Evolutionary conservation across 2,329 filamentous ascomycete species (phyloP), one percentile per base, ranked within the genome.

Genomic region (Aureobasidium melanogenum): DNA sequence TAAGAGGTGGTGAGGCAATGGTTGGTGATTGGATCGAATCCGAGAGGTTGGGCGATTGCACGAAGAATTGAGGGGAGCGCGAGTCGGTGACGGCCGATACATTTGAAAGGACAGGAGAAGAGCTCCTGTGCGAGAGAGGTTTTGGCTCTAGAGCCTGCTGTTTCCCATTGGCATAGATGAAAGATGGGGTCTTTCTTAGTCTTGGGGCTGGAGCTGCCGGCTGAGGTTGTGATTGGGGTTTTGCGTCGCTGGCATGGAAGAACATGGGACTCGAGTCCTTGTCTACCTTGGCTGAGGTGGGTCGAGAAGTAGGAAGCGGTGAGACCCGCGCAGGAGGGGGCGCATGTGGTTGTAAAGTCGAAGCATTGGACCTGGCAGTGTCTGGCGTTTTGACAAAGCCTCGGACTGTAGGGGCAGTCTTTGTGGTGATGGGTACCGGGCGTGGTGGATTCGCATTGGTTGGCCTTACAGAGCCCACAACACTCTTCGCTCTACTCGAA

Each of bases 221-320:
- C 61, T 26, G 66, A 59, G 51, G 69, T 63, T 62, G 69, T 55
- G 69, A 68, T 56, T 68, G 72, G 62, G 72, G 69, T 56, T 83
- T 86, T 41, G 82, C 88, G 67, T 96, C 90, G 71, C 86, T 90
- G 30, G 92, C 94, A 72, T 95, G 92, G 73, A 99, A 97, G 80
- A 97, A 97, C 76, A 55, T 55, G 15, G 48, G 34, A n/a, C 32
- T 36, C 32, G 59, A 47, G 24, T 55, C 58, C 7, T 47, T 61
- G 8, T 51, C 22, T 15, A 34, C 7, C 14, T 46, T 61, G 17
- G 51, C 22, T 19, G 59, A 51, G 5, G 51, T 39, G n/a, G 48
- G 59, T 2, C 41, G 50, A 8, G 50, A 54, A 19, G 59, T 19
- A 14, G 51, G 51, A 8, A 55, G 24, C 15, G 51, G 51, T n/a